Evolutionary conservation across 306 rosid species (phyloP).

Genomic region (Abrus precatorius): DNA sequence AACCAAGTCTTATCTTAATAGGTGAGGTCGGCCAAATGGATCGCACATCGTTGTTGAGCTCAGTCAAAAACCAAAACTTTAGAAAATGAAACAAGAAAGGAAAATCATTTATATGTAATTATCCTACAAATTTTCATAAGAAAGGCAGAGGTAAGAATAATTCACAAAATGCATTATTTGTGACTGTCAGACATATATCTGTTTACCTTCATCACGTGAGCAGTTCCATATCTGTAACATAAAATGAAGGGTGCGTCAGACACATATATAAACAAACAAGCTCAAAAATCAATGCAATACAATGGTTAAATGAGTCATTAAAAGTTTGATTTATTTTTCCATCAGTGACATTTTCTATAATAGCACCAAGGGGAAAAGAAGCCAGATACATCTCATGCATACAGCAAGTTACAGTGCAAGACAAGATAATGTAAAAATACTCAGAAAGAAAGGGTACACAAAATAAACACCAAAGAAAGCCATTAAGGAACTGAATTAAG

Average conservation of each 20-base stretch:
- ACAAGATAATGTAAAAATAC: neutral
- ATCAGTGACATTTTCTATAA: neutral
- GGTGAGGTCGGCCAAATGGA: no score
- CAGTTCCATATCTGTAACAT: conserved; percentile 94
- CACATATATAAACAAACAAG: neutral
- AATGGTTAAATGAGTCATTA: conserved; percentile 9
- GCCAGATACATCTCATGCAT: neutral
- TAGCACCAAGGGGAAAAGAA: neutral
- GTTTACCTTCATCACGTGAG: conserved; percentile 89
- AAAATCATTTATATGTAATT: neutral
- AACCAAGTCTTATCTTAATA: no score
- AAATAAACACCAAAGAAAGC: conserved; percentile 29
- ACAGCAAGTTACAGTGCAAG: conserved; percentile 7
- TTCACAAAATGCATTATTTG: conserved; percentile 25
- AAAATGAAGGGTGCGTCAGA: conserved; percentile 57
- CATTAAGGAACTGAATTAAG: neutral
- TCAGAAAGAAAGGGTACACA: neutral
- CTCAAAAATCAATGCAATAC: conserved; percentile 16
- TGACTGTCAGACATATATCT: conserved; percentile 14
- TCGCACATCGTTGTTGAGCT: no score
- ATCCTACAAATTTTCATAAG: conserved; percentile 24
- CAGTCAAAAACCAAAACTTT: no score
- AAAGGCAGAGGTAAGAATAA: conserved; percentile 18
- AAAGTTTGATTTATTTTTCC: neutral
- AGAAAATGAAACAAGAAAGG: conserved; percentile 4